Evolutionary conservation across 345 rosid genomes (phyloP), one percentile per base, ranked within the genome.

Genomic region (Brassica nigra): DNA sequence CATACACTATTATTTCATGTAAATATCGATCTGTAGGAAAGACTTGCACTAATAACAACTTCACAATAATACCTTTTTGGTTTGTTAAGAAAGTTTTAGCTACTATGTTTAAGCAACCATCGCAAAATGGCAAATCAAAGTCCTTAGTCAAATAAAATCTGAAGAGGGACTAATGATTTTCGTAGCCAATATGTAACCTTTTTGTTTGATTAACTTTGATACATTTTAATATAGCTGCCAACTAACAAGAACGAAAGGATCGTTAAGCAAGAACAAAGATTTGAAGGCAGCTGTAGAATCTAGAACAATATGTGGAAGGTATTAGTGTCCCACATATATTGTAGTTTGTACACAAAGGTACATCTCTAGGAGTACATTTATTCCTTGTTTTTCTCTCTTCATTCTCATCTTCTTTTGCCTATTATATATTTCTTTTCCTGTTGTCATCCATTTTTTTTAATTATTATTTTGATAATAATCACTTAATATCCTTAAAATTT

Each of bases 321-420:
- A 79, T 47, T 61, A 34, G 12, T 36, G 59, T 73, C 44, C 70
- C 33, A 59, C 47, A 58, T 42, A 72, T 78, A 58, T 42, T 66
- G 57, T 68, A 68, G 27, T 79, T 74, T 79, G 82, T 74, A 74
- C 78, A 74, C 78, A 74, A 79, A 79, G 70, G 78, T 79, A 79
- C 82, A 79, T 33, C 55, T 73, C 69, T 31, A 66, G 59, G 78
- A 44, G 66, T 74, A 79, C 66, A 74, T 68, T 34, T 70, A 80
- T 80, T 80, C 82, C 3, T 20, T 29, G 36, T 74, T 73, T 79
- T 72, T 71, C 61, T 55, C 18, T 29, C 47, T 66, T 57, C 63
- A 14, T 12, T 31, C 74, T 33, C 78, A 59, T 29, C 18, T 47
- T 70, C 70, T 8, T 78, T 65, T 54, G 59, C 54, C 30, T 18